Base-by-base conservation (phyloP, 768 basidiomycete species). In the Boletus vermiculosoides region DNA sequence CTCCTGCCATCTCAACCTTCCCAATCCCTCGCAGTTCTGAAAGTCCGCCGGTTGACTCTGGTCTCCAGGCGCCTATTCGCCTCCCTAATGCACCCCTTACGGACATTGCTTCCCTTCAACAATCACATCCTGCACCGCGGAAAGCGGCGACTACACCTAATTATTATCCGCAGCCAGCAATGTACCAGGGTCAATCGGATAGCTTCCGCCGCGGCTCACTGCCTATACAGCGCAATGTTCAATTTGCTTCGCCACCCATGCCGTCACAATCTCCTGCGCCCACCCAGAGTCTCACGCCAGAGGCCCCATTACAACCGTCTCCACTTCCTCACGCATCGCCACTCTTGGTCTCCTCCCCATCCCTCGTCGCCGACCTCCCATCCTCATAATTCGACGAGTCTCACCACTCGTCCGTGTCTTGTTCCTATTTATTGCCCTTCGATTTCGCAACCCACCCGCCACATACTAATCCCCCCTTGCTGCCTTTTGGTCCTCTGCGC, bases 71-170 rank as follows among this genome's bases (percentile, higher is more conserved):
- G 51, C 72, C 72, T 4, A 91, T 91, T 66, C 83, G 88, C 37
- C 81, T 90, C 9, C 89, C 89, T 16, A 87, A 85, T 59, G 82
- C 87, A 9, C 86, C 87, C 1, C 77, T 90, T 37, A 80, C 82
- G 13, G 89, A 90, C 66, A 83, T 90, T 57, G 84, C 85, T 2
- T 81, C 84, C 6, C 70, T 80, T 5, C 73, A 74, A 31, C 73
- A 68, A 8, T 72, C 73, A n/a, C 71, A 65, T 53, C 61, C 63
- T 36, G 39, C 60, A 2, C 71, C 75, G 16, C 65, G 75, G 23
- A 76, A 75, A 53, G 57, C 73, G 23, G 66, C 69, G 23, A 67
- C 73, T 28, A 44, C 63, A 11, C 72, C 73, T 2, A 65, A 61
- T 55, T 74, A 76, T 58, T 74, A 75, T 44, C 55, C 71, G 28